Base-by-base conservation (phyloP, 306 rosid genomes). In the Boehmeria nivea region DNA sequence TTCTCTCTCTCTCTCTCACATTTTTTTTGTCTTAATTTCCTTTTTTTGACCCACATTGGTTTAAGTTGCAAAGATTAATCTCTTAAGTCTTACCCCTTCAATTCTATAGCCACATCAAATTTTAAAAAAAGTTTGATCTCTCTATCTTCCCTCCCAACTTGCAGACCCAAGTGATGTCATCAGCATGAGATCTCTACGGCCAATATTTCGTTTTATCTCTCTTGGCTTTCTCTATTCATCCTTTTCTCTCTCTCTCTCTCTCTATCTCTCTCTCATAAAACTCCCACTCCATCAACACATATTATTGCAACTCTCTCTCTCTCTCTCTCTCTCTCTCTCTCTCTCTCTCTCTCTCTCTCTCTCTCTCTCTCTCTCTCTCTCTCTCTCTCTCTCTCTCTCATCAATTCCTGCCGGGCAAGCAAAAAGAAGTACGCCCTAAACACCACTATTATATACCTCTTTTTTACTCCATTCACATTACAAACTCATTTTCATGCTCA, bases 121-220 rank as follows among this genome's bases (percentile, higher is more conserved):
- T 18, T 15, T 43, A 6, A 22, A 50, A 50, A 50, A 50, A 12
- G 31, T 31, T 24, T 22, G 21, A 14, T 14, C 6, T 43, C 19
- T 43, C 48, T 23, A 22, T 24, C 55, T 22, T 52, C 43, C 53
- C 13, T 33, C 52, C 43, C 73, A 77, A 65, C 27, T 70, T 69
- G 54, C 65, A 65, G 33, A 12, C 39, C 8, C 42, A n/a, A 54
- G 31, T 11, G 17, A 50, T 59, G 54, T 66, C 51, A 51, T 31
- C 66, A 75, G n/a, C n/a, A n/a, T n/a, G n/a, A 66, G 72, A 50
- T 72, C 28, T 57, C 60, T 58, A 25, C 48, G n/a, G n/a, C 57
- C 61, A 51, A 43, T 49, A 36, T 50, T 31, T 63, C 65, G 38
- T 62, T 48, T 51, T 16, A 43, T 66, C 45, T 72, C 22, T 40